Evolutionary conservation across 768 basidiomycete species (phyloP).

Genomic region (Mycena rosella): DNA sequence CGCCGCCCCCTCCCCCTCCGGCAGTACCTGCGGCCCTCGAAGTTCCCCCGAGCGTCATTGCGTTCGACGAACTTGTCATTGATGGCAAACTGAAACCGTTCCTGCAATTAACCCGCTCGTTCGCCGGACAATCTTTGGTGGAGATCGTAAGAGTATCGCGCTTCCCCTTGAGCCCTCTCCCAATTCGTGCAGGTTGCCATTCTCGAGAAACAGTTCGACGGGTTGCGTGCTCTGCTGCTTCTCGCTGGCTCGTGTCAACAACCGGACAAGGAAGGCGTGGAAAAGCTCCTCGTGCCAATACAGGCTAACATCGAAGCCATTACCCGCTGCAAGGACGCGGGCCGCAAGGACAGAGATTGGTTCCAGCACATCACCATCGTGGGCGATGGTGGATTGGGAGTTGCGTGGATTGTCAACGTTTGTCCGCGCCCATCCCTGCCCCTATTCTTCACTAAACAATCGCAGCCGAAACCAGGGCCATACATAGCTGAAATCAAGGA

Average conservation of each 20-base stretch:
- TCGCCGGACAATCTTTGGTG: slow-evolving; percentile 77
- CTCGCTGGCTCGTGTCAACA: slow-evolving; percentile 82
- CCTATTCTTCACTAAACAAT: not conserved
- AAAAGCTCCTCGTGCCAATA: slow-evolving; percentile 73
- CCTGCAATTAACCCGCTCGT: slow-evolving; percentile 74
- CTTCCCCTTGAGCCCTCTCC: not conserved
- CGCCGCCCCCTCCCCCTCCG: slow-evolving; percentile 53
- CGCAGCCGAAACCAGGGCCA: slow-evolving; percentile 85
- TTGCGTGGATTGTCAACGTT: slow-evolving; percentile 92
- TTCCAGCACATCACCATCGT: slow-evolving; percentile 83
- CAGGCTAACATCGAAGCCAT: slow-evolving; percentile 81
- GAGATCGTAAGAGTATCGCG: slow-evolving; percentile 74
- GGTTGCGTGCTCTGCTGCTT: slow-evolving; percentile 77
- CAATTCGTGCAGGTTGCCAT: slow-evolving; percentile 67
- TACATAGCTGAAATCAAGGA: slow-evolving; percentile 89
- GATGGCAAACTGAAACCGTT: slow-evolving; percentile 82
- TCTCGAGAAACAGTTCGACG: slow-evolving; percentile 74
- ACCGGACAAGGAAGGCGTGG: slow-evolving; percentile 73
- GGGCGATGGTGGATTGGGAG: slow-evolving; percentile 83
- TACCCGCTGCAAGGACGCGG: slow-evolving; percentile 84
- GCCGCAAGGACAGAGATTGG: slow-evolving; percentile 85
- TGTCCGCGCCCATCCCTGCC: slow-evolving; percentile 46
- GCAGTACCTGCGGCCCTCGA: slow-evolving; percentile 51
- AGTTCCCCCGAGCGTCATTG: slow-evolving; percentile 71
- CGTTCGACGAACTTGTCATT: slow-evolving; percentile 81